Base-by-base conservation (phyloP, 2,329 filamentous ascomycete species). In the Pyrenophora seminiperda region DNA sequence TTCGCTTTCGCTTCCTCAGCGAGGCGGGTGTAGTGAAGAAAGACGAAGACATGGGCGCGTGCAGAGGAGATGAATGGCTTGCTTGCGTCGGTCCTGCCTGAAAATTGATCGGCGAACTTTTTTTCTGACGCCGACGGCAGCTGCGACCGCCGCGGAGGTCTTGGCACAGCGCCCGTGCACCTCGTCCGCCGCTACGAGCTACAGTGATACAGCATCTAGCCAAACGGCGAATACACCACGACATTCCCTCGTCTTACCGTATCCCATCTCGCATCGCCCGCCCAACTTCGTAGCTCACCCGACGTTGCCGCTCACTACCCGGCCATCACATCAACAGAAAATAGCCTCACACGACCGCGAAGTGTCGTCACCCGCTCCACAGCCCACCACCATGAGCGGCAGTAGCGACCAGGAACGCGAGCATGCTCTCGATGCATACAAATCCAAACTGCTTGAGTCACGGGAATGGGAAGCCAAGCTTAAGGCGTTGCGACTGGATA, bases 391-490 rank as follows among this genome's bases (percentile, higher is more conserved):
- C 51, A 75, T 75, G 71, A 73, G 71, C 62, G 65, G 62, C 53
- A 66, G 65, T 56, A 62, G 62, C 49, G 78, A 80, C 55, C 75
- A 78, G n/a, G 79, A 80, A 72, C 73, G 78, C 61, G 74, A 79
- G 47, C 76, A 79, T 49, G 77, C 79, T 47, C 76, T 81, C 49
- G 76, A 80, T 27, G 75, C 78, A 61, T 81, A 80, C 75, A 81
- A 80, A 73, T 68, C 65, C 41, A 80, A 80, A 72, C 73, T 81
- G 66, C 83, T 97, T 69, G 93, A 99, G 76, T 96, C 95, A 66
- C 86, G 95, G 76, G 94, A 99, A 82, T 97, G 91, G 91, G 95
- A 99, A 77, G 88, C 93, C 43, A 99, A 97, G 82, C 84, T 99
- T 55, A 99, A 97, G 81, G 85, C 88, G 44, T 80, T 99, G 66